Percentiles rank a stretch among this genome's conserved stretches.
phyloP scores from a whole-genome alignment of 2,329 filamentous ascomycete species.

The Botryotinia calthae region DNA sequence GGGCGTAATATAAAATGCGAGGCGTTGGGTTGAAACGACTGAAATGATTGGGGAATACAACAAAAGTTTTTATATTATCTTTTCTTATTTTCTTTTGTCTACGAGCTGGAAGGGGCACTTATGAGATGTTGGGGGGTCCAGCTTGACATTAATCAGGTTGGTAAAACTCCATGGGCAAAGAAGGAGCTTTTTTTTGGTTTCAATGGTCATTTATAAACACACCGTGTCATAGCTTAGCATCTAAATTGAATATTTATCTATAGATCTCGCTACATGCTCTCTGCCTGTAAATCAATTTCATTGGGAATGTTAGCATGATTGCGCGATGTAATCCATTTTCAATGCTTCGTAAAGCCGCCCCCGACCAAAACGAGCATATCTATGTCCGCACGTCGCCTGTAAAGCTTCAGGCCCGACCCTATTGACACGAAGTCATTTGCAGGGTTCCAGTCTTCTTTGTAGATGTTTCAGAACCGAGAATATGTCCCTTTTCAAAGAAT shows the following conservation, averaged over 20 bases:
- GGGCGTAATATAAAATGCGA: constrained; percentile 33
- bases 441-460: background rate
- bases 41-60: constrained; percentile 30
- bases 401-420: background rate
- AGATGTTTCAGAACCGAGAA: background rate
- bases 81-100: background rate
- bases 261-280: background rate
- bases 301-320: background rate
- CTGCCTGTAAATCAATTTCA: background rate
- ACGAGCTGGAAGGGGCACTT: background rate
- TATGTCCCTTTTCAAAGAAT: background rate
- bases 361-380: background rate
- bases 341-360: background rate
- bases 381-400: background rate
- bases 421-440: background rate
- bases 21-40: constrained; percentile 10
- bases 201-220: background rate
- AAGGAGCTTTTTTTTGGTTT: background rate
- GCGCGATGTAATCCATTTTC: background rate
- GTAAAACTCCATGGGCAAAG: background rate
- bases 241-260: background rate
- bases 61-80: constrained; percentile 27
- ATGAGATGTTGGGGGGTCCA: background rate
- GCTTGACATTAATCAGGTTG: background rate
- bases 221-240: background rate